phyloP scores from a whole-genome alignment of 2,329 filamentous ascomycete species.

The Penicillium vulpinum region DNA sequence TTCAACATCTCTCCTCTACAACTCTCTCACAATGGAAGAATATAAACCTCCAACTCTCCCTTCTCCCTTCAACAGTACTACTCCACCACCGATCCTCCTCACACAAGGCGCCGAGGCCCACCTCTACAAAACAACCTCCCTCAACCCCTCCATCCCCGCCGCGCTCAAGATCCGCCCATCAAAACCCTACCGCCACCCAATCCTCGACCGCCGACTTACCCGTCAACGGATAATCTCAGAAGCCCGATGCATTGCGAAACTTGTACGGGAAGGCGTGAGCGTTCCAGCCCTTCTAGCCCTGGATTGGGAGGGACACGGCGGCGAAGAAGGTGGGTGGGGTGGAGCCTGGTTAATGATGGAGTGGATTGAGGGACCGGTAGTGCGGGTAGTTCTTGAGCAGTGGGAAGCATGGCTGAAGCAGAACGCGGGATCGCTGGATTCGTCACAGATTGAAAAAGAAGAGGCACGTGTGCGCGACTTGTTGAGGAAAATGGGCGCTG shows the following conservation, averaged over 20 bases:
- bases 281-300: conserved; percentile 79
- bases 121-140: conserved; percentile 83
- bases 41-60: conserved; percentile 54
- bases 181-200: conserved; percentile 89
- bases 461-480: conserved; percentile 59
- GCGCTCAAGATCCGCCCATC: conserved; percentile 88
- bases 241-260: conserved; percentile 78
- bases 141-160: conserved; percentile 65
- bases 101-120: conserved; percentile 95
- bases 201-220: conserved; percentile 83
- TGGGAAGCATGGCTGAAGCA: conserved; percentile 58
- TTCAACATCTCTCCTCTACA: neutral
- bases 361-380: conserved; percentile 74
- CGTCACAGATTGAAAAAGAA: conserved; percentile 37
- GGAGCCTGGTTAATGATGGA: conserved; percentile 78
- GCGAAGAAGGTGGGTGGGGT: conserved; percentile 55
- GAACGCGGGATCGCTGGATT: conserved; percentile 33
- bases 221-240: conserved; percentile 85
- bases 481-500: conserved; percentile 68
- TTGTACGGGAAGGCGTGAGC: conserved; percentile 72
- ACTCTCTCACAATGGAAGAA: conserved; percentile 18
- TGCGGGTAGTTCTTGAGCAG: conserved; percentile 68
- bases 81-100: conserved; percentile 67
- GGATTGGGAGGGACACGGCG: conserved; percentile 63
- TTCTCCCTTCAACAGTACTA: conserved; percentile 63